Evolutionary conservation across 2,329 filamentous ascomycete genomes (phyloP), one percentile per base, ranked within the genome.

Genomic region (Neonectria coccinea): DNA sequence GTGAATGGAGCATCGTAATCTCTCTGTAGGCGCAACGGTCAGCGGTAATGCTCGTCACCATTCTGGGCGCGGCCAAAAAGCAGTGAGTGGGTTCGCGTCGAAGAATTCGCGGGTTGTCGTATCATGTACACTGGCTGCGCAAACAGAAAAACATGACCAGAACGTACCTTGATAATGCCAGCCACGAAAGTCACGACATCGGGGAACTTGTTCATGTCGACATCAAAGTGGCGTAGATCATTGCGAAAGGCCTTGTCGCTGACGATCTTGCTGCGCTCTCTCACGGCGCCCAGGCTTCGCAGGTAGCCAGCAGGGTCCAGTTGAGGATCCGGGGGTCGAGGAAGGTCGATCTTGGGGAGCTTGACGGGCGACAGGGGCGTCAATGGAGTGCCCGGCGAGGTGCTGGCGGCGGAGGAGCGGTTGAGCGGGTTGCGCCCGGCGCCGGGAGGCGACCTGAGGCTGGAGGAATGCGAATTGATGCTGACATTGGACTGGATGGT

Each of bases 271-370:
- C 88, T 91, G 67, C 94, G 84, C 74, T 97, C 93, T 67, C 96
- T 87, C 27, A 99, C 93, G 29, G 96, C 89, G 74, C 93, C 89
- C 74, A 98, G 88, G 81, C 94, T 97, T 76, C 92, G 89, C 74
- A 99, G 87, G 80, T 98, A 98, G 66, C 90, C 94, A 25, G 92
- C 93, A 20, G 95, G 94, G 77, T 98, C 93, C 71, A 95, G 85
- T 67, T 91, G 86, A 74, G 95, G 94, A 80, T 98, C 94, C 29
- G 95, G 94, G 16, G 94, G 89, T 74, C 89, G 91, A 54, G 95
- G 92, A 52, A 98, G 87, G 68, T 93, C 88, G 74, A 97, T 85
- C 79, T 94, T 92, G 71, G 91, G 89, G 70, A 94, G 86, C 67
- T 80, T 83, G 70, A 78, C 76, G 64, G 77, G 83, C 39, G 85